phyloP scores from a whole-genome alignment of 352 stramenopile species.

The Pythium chondricola region DNA sequence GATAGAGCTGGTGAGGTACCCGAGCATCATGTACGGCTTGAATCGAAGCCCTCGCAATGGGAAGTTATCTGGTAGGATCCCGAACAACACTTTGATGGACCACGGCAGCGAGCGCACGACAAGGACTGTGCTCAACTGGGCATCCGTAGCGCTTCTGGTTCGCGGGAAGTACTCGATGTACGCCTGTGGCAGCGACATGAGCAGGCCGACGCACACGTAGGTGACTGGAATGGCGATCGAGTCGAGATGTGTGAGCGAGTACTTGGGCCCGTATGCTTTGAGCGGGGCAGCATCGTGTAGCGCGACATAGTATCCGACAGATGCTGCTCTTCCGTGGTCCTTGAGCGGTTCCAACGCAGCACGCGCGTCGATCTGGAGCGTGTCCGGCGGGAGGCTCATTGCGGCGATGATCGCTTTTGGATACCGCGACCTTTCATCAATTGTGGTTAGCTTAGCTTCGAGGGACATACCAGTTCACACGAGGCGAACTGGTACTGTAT shows the following conservation, averaged over 20 bases:
- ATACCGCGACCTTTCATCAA: too few relatives aligned
- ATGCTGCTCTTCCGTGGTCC: too few relatives aligned
- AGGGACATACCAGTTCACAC: too few relatives aligned
- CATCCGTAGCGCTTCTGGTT: constrained; percentile 47
- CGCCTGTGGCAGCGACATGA: constrained; percentile 59
- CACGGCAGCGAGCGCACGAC: constrained; percentile 68
- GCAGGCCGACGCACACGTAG: constrained; percentile 70
- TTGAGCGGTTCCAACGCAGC: too few relatives aligned
- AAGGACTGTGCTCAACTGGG: constrained; percentile 63
- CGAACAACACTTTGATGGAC: constrained; percentile 78
- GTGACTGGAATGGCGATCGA: constrained; percentile 67
- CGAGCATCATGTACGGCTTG: constrained; percentile 72
- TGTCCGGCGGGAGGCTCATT: too few relatives aligned
- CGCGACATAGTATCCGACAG: constrained; percentile 5
- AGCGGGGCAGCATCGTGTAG: constrained; percentile 1
- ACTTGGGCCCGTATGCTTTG: too few relatives aligned
- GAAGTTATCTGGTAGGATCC: constrained; percentile 57
- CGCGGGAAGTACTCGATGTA: constrained; percentile 76
- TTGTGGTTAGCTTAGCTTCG: too few relatives aligned
- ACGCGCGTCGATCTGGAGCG: too few relatives aligned
- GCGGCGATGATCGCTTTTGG: too few relatives aligned
- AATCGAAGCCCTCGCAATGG: constrained; percentile 51
- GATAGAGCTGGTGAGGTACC: constrained; percentile 44
- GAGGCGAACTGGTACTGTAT: too few relatives aligned
- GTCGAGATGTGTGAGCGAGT: constrained; percentile 45